Conservation (phyloP, 352 stramenopile species). For the Phytophthora vignae region DNA sequence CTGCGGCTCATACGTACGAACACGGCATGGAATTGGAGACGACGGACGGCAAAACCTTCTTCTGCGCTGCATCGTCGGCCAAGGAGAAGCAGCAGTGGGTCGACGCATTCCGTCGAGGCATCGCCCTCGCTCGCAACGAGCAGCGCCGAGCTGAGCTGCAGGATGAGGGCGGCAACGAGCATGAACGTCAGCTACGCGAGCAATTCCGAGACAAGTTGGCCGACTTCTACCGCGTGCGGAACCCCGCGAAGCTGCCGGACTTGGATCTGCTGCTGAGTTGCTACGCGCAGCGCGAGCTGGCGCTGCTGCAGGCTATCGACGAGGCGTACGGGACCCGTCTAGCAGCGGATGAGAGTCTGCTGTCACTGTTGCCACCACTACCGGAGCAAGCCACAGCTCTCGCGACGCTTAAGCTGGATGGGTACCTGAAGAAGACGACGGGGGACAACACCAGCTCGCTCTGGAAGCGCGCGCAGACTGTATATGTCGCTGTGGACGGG, state of each 20-base stretch:
- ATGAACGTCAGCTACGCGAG: slow-evolving; percentile 28
- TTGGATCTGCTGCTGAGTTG: slow-evolving; percentile 57
- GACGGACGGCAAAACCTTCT: slow-evolving; percentile 72
- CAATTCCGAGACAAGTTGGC: slow-evolving; percentile 51
- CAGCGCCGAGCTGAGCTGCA: slow-evolving; percentile 14
- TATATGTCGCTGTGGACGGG: slow-evolving; percentile 58
- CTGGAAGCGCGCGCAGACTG: slow-evolving; percentile 47
- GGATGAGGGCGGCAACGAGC: neutral
- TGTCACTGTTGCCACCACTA: slow-evolving; percentile 43
- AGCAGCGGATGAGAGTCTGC: slow-evolving; percentile 39
- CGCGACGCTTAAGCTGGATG: slow-evolving; percentile 50
- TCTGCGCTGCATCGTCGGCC: slow-evolving; percentile 61
- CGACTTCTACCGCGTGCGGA: slow-evolving; percentile 66
- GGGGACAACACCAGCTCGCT: slow-evolving; percentile 32
- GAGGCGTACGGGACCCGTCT: slow-evolving; percentile 46
- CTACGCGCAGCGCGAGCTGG: slow-evolving; percentile 54
- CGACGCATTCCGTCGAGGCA: slow-evolving; percentile 60
- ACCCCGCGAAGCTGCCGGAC: slow-evolving; percentile 58
- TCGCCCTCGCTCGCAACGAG: slow-evolving; percentile 42
- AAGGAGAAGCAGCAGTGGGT: slow-evolving; percentile 74
- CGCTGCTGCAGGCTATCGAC: slow-evolving; percentile 61
- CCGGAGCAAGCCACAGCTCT: slow-evolving; percentile 41
- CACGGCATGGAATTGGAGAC: slow-evolving; percentile 80
- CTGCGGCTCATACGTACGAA: slow-evolving; percentile 53
- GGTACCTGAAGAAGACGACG: slow-evolving; percentile 38